Evolutionary conservation across 1,139 yeast species (phyloP).

Genomic region (Pneumocystis wakefieldiae): DNA sequence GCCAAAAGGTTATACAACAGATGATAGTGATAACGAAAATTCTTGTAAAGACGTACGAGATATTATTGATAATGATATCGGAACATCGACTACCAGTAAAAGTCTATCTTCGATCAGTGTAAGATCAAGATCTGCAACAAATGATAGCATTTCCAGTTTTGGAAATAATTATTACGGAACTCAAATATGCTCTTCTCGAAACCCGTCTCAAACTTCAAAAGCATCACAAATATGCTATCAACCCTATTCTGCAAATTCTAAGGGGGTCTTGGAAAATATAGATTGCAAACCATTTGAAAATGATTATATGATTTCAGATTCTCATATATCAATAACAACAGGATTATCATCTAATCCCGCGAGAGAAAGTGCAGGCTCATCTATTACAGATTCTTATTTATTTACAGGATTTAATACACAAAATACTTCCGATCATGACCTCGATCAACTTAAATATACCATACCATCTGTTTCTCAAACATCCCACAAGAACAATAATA

Average conservation of each 20-base stretch:
- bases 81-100: constrained; percentile 7
- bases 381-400: constrained; percentile 1
- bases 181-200: neutral
- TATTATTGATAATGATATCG: constrained; percentile 6
- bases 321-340: constrained; percentile 4
- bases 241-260: neutral
- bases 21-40: constrained; percentile 7
- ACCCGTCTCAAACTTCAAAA: neutral
- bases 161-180: constrained; percentile 1
- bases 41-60: constrained; percentile 6
- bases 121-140: constrained; percentile 7
- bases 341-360: constrained; percentile 2
- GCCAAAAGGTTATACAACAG: neutral
- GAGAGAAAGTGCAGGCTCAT: neutral
- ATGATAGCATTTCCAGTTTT: constrained; percentile 4
- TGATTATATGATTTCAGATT: constrained; percentile 2
- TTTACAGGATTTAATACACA: constrained; percentile 7
- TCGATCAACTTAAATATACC: constrained; percentile 4
- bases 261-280: neutral
- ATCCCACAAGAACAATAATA: constrained; percentile 3
- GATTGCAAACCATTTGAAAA: neutral
- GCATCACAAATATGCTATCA: neutral
- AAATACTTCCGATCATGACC: neutral
- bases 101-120: constrained; percentile 6
- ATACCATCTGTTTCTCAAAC: constrained; percentile 8